A percentile compares a stretch with the other conserved stretches of the same genome.
Conservation (phyloP, 805 yeast species). For the Candida succiphila region DNA sequence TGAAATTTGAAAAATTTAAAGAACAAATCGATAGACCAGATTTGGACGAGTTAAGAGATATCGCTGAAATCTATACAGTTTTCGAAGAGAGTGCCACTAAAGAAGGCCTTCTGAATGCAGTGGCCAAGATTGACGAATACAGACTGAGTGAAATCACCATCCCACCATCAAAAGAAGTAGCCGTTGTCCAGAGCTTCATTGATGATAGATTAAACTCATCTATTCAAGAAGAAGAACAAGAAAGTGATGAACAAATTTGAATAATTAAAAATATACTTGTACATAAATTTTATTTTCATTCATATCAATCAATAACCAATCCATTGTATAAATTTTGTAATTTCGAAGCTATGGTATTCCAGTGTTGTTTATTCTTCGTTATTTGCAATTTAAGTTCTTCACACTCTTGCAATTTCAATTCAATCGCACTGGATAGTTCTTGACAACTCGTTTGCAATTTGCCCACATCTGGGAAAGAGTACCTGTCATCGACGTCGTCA, state of each 20-base stretch:
- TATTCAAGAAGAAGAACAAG: constrained; percentile 6
- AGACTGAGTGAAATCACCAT: constrained; percentile 21
- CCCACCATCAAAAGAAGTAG: constrained; percentile 25
- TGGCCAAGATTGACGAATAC: constrained; percentile 23
- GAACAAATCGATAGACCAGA: constrained; percentile 26
- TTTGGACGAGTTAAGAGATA: constrained; percentile 30
- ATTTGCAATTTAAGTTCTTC: constrained; percentile 11
- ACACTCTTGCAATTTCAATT: constrained; percentile 16
- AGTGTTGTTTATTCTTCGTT: constrained; percentile 10
- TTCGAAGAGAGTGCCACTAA: constrained; percentile 26
- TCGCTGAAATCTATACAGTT: constrained; percentile 24
- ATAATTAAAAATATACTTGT: no score
- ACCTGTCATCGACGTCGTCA: constrained; percentile 15
- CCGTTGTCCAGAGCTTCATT: constrained; percentile 24
- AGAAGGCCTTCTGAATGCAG: constrained; percentile 24
- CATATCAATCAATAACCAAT: no score
- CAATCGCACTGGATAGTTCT: constrained; percentile 12
- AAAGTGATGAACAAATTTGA: neutral
- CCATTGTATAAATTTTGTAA: neutral
- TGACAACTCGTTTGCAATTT: constrained; percentile 12
- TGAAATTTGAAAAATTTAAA: constrained; percentile 49
- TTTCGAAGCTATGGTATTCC: constrained; percentile 14
- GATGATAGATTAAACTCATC: constrained; percentile 19
- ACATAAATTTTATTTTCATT: no score
- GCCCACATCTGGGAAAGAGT: constrained; percentile 8